phyloP scores from a whole-genome alignment of 139 green algal species.

The Chlamydomonas incerta region DNA sequence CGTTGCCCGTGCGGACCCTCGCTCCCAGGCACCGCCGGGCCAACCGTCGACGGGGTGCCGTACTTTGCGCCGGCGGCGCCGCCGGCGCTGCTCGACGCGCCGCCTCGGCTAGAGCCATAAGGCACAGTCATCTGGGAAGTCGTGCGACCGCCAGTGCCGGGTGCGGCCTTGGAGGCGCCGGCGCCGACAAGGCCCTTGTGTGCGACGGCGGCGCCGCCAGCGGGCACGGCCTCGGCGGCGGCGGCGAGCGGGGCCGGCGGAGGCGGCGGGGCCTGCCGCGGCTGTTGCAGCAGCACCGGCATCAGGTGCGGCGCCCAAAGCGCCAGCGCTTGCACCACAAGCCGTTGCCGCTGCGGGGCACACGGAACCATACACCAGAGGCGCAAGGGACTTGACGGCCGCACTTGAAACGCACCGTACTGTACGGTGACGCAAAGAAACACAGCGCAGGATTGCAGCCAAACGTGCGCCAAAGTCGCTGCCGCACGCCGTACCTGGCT shows the following conservation, averaged over 20 bases:
- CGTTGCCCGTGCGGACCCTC: not conserved
- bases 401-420: too few relatives aligned
- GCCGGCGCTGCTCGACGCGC: not conserved
- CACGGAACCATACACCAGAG: too few relatives aligned
- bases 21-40: not conserved
- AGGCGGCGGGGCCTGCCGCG: not conserved
- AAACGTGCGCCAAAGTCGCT: too few relatives aligned
- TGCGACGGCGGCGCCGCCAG: not conserved
- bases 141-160: not conserved
- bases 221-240: too few relatives aligned
- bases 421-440: too few relatives aligned
- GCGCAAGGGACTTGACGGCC: not conserved
- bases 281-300: not conserved
- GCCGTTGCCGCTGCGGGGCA: not conserved
- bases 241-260: not conserved
- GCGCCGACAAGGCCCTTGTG: not conserved
- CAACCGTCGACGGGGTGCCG: not conserved
- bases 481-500: not conserved
- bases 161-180: not conserved
- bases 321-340: not conserved
- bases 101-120: not conserved
- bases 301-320: slow-evolving; percentile 8
- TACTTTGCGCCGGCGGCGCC: not conserved
- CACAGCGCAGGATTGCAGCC: too few relatives aligned
- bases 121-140: slow-evolving; percentile 23